phyloP scores from a whole-genome alignment of 208 protist species.

The Leishmania gerbilli region DNA sequence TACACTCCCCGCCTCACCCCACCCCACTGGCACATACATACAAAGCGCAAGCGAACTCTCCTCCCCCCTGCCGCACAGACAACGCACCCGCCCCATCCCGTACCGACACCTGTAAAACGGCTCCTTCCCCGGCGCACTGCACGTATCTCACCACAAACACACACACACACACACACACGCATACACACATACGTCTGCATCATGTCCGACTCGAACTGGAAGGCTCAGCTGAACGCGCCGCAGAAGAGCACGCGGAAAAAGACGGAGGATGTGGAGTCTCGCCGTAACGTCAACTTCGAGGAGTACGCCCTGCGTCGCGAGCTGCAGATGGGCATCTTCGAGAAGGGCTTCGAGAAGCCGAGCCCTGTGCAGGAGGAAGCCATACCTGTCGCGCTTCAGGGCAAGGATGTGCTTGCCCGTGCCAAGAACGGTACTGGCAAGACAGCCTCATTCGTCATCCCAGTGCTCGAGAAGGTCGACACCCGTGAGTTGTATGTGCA shows the following conservation, averaged over 20 bases:
- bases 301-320: constrained; percentile 98
- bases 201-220: constrained; percentile 89
- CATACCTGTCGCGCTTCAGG: constrained; percentile 97
- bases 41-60: background rate
- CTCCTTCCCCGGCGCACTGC: background rate
- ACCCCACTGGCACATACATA: background rate
- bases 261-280: constrained; percentile 98
- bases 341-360: constrained; percentile 98
- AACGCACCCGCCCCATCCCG: background rate
- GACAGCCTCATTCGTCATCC: constrained; percentile 99
- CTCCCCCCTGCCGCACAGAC: background rate
- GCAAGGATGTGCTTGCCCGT: constrained; percentile 97
- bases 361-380: constrained; percentile 98
- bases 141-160: background rate
- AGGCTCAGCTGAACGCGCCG: constrained; percentile 69
- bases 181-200: background rate
- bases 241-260: constrained; percentile 88
- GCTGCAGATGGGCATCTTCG: constrained; percentile 99
- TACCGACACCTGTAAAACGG: background rate
- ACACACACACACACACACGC: too few species aligned
- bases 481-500: constrained; percentile 93
- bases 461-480: constrained; percentile 97
- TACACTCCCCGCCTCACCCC: background rate
- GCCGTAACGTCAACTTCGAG: constrained; percentile 98
- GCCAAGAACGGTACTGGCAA: constrained; percentile 99